Evolutionary conservation across 2,329 filamentous ascomycete species (phyloP).

Genomic region (Lachnellula suecica): DNA sequence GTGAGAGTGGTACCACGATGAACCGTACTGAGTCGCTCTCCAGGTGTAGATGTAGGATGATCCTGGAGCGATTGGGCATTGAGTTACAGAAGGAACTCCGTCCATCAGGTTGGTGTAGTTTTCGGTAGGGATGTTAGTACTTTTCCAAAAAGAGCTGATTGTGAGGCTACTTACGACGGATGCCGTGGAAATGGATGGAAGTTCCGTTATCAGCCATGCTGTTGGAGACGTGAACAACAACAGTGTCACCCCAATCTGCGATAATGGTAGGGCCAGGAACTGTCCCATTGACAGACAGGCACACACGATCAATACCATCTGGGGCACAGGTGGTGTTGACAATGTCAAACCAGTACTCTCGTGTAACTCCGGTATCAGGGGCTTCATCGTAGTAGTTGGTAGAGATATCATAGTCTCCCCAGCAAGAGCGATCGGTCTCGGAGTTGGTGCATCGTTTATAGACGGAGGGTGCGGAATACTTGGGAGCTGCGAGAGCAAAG

Average conservation of each 20-base stretch:
- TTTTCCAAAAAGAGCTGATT: neutral
- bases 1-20: constrained; percentile 60
- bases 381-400: constrained; percentile 1
- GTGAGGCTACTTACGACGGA: too few relatives aligned
- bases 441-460: neutral
- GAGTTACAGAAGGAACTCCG: constrained; percentile 46
- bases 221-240: too few relatives aligned
- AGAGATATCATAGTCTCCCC: neutral
- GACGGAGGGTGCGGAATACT: too few relatives aligned
- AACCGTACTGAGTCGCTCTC: constrained; percentile 20
- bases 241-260: too few relatives aligned
- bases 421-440: neutral
- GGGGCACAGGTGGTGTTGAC: too few relatives aligned
- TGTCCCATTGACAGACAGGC: too few relatives aligned
- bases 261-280: too few relatives aligned
- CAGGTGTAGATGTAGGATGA: constrained; percentile 18
- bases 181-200: too few relatives aligned
- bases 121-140: neutral
- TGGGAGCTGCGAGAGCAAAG: too few relatives aligned
- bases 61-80: constrained; percentile 61
- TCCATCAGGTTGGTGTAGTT: constrained; percentile 38
- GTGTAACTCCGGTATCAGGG: constrained; percentile 1
- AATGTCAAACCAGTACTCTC: too few relatives aligned
- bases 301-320: too few relatives aligned
- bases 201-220: too few relatives aligned